Conservation (phyloP, 2,329 filamentous ascomycete genomes). For the Xylariaceae sp. region DNA sequence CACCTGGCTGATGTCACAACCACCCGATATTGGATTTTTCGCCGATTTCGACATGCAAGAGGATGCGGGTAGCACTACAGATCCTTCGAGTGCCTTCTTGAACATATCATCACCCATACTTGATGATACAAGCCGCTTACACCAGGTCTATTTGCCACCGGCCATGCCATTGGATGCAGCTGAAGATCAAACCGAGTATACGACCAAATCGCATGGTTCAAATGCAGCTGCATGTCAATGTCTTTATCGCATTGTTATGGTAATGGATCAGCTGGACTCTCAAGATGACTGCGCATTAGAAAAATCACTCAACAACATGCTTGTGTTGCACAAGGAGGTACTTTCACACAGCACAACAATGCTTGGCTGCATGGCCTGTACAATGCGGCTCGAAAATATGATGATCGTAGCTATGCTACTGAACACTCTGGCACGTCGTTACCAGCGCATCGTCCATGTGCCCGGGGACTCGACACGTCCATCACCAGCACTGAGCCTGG, state of each 20-base stretch:
- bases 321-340: conserved; percentile 1
- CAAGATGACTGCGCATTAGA: neutral
- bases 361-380: neutral
- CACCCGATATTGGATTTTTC: neutral
- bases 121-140: neutral
- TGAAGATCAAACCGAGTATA: neutral
- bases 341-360: neutral
- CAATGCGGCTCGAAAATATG: conserved; percentile 2
- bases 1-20: neutral
- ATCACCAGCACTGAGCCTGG: neutral
- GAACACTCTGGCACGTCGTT: conserved; percentile 1
- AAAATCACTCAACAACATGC: neutral
- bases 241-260: neutral
- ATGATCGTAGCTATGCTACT: conserved; percentile 2
- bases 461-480: neutral
- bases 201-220: neutral
- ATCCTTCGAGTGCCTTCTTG: neutral
- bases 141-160: neutral
- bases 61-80: neutral
- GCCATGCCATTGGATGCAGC: neutral
- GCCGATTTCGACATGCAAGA: neutral
- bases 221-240: neutral
- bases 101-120: neutral
- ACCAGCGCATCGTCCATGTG: neutral
- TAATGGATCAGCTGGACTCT: neutral